Evolutionary conservation across 2,329 filamentous ascomycete species (phyloP), one percentile per base, ranked within the genome.

Genomic region (Diplodia mutila): DNA sequence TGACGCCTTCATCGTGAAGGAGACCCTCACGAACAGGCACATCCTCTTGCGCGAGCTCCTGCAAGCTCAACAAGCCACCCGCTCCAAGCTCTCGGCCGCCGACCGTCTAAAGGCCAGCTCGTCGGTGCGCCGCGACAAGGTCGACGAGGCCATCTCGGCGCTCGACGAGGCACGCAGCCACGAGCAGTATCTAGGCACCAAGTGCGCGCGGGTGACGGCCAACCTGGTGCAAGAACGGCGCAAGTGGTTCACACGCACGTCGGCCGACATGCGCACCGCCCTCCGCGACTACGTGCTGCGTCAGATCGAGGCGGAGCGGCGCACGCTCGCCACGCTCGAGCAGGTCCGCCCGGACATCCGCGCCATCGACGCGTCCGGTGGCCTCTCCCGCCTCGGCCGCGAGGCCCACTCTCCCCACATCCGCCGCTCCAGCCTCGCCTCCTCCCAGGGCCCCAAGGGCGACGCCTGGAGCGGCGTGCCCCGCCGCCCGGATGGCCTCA

Each of bases 391-490:
- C 51, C 85, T 99, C 39, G 95, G 95, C 51, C 89, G 95, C 68
- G 95, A 99, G 80, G 84, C 91, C 18, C 93, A 97, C 77, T n/a
- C 18, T 18, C 94, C 95, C 2, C 82, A 89, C 5, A 81, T 82
- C 34, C 88, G 95, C 66, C 89, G 94, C 69, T 81, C 90, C 29
- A 94, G 89, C 78, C 81, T 97, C 71, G 91, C 92, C 18, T 91
- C 92, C 55, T 95, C 91, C 74, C 95, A 99, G 80, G 95, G 95
- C 0, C 94, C 95, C 61, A 97, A 97, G 82, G 95, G 95, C n/a
- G 95, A 99, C 79, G 91, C 95, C 18, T 99, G 95, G 95, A 97
- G 93, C 74, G 95, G 95, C 68, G 93, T 97, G 32, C 92, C 94
- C 42, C 87, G 95, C 69, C 87, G 92, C 66, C 89, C 90, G 34